Conservation (phyloP, 225 moss, liverwort and hornwort genomes). For the Marchantia paleacea region DNA sequence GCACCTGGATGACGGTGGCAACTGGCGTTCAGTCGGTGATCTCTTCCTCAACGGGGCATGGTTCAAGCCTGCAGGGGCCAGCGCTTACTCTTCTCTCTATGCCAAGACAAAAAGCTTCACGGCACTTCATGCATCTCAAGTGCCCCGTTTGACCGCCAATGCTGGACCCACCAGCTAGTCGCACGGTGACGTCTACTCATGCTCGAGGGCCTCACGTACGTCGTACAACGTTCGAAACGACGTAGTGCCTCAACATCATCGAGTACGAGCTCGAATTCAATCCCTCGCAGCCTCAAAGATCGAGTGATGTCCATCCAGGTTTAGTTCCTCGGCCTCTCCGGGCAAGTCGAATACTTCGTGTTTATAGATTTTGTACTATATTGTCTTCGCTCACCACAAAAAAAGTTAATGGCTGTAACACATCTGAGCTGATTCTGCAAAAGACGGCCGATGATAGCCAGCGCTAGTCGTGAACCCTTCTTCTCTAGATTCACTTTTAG, state of each 20-base stretch:
- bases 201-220: not conserved
- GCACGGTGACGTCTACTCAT: not conserved
- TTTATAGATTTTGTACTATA: not conserved
- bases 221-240: not conserved
- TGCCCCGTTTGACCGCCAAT: conserved; percentile 50
- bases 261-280: not conserved
- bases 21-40: conserved; percentile 75
- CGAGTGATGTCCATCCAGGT: not conserved
- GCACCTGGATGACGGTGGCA: conserved; percentile 53
- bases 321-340: too few species aligned
- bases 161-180: conserved; percentile 57
- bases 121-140: conserved; percentile 62
- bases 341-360: not conserved
- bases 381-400: too few species aligned
- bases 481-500: not conserved
- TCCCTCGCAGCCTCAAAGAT: not conserved
- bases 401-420: not conserved
- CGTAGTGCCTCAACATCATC: too few species aligned
- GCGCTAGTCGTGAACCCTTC: not conserved
- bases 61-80: conserved; percentile 54
- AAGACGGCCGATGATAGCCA: conserved; percentile 4
- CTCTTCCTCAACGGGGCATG: conserved; percentile 52
- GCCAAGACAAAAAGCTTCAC: conserved; percentile 63
- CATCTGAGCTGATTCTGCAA: conserved; percentile 1
- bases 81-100: conserved; percentile 37